Base-by-base conservation (phyloP, 345 rosid species). In the Arabis alpina region DNA sequence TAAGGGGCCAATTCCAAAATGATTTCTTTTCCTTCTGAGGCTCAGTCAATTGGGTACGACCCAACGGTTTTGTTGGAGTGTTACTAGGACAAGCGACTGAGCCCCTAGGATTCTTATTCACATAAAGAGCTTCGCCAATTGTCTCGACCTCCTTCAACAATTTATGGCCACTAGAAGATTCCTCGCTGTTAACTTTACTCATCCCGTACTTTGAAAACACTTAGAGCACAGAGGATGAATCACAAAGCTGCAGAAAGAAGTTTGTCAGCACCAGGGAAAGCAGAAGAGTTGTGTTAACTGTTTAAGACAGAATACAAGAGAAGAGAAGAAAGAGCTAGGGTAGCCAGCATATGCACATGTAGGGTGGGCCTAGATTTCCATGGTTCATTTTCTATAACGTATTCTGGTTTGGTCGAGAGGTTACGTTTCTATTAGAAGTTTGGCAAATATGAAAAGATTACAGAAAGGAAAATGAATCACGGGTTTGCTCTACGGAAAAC, bases 1-100 rank as follows among this genome's bases (percentile, higher is more conserved):
- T 93, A 68, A 90, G 78, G 1, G 97, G 90, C 85, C 98, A 90
- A 68, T 88, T 90, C 97, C 97, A 90, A 61, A 90, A 71, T 4
- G 97, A 84, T 76, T 84, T 90, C 81, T 90, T 93, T 50, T 90
- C 94, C 80, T 88, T 87, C 44, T 79, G 85, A 6, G 84, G 73
- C 8, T 76, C 73, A 24, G 85, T 83, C 45, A 83, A 83, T 8
- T 41, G 75, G 72, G 79, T 6, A 75, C 84, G 85, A 54, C 82
- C 87, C 2, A 75, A 49, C 23, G 87, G 76, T 64, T 79, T 87
- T 7, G 85, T 49, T 42, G 82, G 75, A 61, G 66, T 49, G 54
- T 59, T 78, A 41, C 39, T 25, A 78, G 80, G 36, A 44, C 48
- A 83, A 75, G 80, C 5, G 64, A 8, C 55, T 57, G 80, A 66